A percentile compares a stretch with the other conserved stretches of the same genome.
Evolutionary conservation across 1,139 yeast species (phyloP).

Genomic region (Yamadazyma siamensis): DNA sequence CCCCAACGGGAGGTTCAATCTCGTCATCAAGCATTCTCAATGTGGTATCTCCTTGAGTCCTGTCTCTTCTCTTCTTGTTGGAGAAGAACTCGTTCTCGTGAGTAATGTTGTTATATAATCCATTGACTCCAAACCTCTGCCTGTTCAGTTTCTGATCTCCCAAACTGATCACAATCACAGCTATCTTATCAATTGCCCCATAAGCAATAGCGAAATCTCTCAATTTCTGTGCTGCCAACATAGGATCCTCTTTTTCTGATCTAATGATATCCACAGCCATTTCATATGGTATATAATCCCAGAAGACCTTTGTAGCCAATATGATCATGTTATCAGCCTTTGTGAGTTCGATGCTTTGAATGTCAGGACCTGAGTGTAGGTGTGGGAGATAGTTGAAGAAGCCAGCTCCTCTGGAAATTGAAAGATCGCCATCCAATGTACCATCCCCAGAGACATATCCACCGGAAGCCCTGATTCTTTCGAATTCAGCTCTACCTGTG

Average conservation of each 20-base stretch:
- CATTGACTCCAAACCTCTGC: constrained; percentile 26
- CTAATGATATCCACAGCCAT: constrained; percentile 89
- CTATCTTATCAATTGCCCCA: constrained; percentile 80
- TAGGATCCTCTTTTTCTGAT: constrained; percentile 78
- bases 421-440: constrained; percentile 75
- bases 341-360: constrained; percentile 57
- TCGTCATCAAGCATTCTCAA: constrained; percentile 86
- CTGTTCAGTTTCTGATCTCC: constrained; percentile 35
- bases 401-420: constrained; percentile 89
- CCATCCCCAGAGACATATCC: constrained; percentile 88
- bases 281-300: constrained; percentile 83
- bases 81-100: constrained; percentile 38
- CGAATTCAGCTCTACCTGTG: constrained; percentile 74
- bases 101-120: constrained; percentile 40
- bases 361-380: constrained; percentile 84
- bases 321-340: constrained; percentile 81
- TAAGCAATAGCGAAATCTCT: constrained; percentile 93
- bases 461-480: constrained; percentile 85
- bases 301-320: constrained; percentile 78
- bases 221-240: constrained; percentile 88
- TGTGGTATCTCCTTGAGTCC: constrained; percentile 65
- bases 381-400: constrained; percentile 85
- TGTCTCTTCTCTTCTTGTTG: constrained; percentile 53
- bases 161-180: constrained; percentile 78
- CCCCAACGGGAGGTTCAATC: constrained; percentile 93